A percentile compares a stretch with the other conserved stretches of the same genome.
phyloP scores from a whole-genome alignment of 2,329 filamentous ascomycete genomes.

The Trichoderma citrinoviride region DNA sequence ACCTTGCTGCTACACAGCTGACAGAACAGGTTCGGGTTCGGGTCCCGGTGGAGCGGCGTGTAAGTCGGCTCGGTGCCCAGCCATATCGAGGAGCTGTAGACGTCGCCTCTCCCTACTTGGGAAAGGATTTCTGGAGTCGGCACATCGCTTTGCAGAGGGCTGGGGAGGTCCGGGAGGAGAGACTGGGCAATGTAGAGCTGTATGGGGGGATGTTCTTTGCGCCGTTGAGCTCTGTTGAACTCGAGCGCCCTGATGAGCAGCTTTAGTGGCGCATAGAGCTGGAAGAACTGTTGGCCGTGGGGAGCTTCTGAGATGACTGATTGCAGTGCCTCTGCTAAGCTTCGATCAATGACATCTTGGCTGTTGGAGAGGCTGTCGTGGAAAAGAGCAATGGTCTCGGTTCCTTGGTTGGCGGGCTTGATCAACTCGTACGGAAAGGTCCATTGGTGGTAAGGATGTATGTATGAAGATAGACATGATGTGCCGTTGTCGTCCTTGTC shows the following conservation, averaged over 20 bases:
- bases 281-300: slow-evolving; percentile 45
- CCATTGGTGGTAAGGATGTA: slow-evolving; percentile 33
- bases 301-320: slow-evolving; percentile 28
- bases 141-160: slow-evolving; percentile 59
- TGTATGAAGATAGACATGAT: slow-evolving; percentile 28
- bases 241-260: slow-evolving; percentile 60
- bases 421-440: slow-evolving; percentile 43
- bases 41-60: slow-evolving; percentile 87
- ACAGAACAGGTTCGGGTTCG: slow-evolving; percentile 89
- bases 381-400: slow-evolving; percentile 29
- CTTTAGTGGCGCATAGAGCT: slow-evolving; percentile 59
- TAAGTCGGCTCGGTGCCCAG: slow-evolving; percentile 82
- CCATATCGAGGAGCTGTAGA: slow-evolving; percentile 89
- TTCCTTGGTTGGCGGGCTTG: slow-evolving; percentile 25
- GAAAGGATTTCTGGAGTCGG: slow-evolving; percentile 64
- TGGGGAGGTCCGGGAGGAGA: slow-evolving; percentile 66
- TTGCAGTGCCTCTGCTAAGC: slow-evolving; percentile 34
- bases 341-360: slow-evolving; percentile 31
- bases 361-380: slow-evolving; percentile 30
- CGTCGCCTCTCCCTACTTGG: slow-evolving; percentile 68
- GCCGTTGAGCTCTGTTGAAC: slow-evolving; percentile 41
- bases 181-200: slow-evolving; percentile 86
- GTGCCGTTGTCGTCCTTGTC: slow-evolving; percentile 3
- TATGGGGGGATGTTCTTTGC: slow-evolving; percentile 28
- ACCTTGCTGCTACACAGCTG: slow-evolving; percentile 74